Base-by-base conservation (phyloP, 1,139 yeast genomes). In the Waltiozyma sp. region DNA sequence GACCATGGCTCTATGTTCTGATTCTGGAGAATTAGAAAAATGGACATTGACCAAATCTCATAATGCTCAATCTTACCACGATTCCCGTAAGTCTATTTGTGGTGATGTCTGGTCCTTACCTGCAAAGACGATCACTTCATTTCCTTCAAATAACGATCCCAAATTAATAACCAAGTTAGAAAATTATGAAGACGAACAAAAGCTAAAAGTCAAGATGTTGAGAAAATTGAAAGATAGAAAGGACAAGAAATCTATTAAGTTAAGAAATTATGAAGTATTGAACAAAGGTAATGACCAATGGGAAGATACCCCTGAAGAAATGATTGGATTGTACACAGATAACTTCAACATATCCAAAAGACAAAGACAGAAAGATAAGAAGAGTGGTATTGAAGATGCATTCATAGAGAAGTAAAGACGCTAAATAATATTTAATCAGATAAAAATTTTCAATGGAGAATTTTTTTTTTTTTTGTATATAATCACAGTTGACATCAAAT, bases 71-170 rank as follows among this genome's bases (percentile, higher is more conserved):
- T 77, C 70, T 2, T 91, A 87, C 55, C 94, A 86, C 53, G 97
- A 91, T 64, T 96, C 96, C 0, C 72, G 97, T 47, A 89, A 91
- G 59, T 76, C 86, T 0, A 65, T 63, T 35, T 75, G 78, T 56
- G 96, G 96, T n/a, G 99, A 91, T 58, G 64, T 82, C 44, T 91
- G 97, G 97, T 81, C 83, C 0, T 66, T 86, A 43, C 91, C 77
- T 24, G 83, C 81, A 39, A 89, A 89, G 64, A 72, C 80, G 9
- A 77, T 71, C 13, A 59, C 67, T 4, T 38, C 46, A 26, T 57
- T 61, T 10, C 57, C 56, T 43, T 59, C 59, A 10, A 57, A 57
- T 38, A 51, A 59, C 23, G 60, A 61, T 38, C 54, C 56, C 2
- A 46, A 40, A 2, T 51, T 61, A 24, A 52, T 54, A 4, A 56